Evolutionary conservation across 768 basidiomycete species (phyloP), one percentile per base, ranked within the genome.

Genomic region (Phaffia tasmanica): DNA sequence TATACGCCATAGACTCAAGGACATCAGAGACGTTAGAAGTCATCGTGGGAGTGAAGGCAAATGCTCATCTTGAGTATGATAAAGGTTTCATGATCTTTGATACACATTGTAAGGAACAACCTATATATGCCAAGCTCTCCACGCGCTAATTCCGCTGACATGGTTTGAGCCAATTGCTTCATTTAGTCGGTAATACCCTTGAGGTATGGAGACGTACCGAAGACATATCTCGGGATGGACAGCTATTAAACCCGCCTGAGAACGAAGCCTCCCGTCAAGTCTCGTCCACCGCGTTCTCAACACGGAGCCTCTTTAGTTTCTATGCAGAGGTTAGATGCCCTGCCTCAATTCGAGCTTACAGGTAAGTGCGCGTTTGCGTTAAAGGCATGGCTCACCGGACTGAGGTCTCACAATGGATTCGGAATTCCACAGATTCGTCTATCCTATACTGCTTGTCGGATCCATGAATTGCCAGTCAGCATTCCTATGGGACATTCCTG

Each of bases 1-100:
- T 64, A 51, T 49, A 29, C 1, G 63, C 56, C 30, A 48, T 64
- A 18, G 63, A 64, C 51, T 54, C 53, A 5, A 54, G 51, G 56
- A n/a, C 29, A 54, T 27, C 23, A 61, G 59, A 23, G 11, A 25
- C n/a, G 8, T 21, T 61, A 30, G 19, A n/a, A 42, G n/a, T 15
- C 35, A 6, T 35, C 50, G 50, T 55, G 18, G 32, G 32, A 35
- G 57, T 65, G 19, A 51, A 35, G 21, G 35, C 49, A 27, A 57
- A 65, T 16, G 47, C 64, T 32, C 64, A 65, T 27, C 55, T 59
- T 46, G 64, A 65, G 51, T 65, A 51, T 8, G 64, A 46, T 15
- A 50, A 65, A 6, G 64, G 64, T 1, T 65, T 58, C 35, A 23
- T 60, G 6, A 47, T 65, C 35, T 57, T 57, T 23, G 64, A 65